Evolutionary conservation across 169 alveolate species (phyloP).

Genomic region (Plasmodium coatneyi): DNA sequence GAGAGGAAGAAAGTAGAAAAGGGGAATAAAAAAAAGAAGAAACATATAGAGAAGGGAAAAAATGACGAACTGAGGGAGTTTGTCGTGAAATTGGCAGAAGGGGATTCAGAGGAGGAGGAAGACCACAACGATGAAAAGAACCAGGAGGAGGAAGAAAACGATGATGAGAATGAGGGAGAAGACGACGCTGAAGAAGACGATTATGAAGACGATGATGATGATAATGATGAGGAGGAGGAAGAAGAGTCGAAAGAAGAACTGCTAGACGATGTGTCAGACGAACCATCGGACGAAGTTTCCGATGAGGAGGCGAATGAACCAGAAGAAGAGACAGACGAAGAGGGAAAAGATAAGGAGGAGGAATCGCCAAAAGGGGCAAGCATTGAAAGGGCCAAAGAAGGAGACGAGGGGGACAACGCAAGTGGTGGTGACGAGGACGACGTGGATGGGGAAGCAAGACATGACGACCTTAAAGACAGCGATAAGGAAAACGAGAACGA

Average conservation of each 20-base stretch:
- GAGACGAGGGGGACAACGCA: background rate
- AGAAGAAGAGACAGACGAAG: slow-evolving; percentile 3
- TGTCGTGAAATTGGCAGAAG: background rate
- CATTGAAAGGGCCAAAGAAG: background rate
- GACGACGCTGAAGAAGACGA: background rate
- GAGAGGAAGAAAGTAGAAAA: slow-evolving; percentile 22
- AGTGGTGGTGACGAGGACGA: background rate
- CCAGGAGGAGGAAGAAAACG: background rate
- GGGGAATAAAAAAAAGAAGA: slow-evolving; percentile 1
- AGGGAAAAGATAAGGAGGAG: slow-evolving; percentile 10
- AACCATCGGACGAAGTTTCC: background rate
- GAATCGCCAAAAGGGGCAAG: slow-evolving; percentile 4
- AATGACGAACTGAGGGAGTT: background rate
- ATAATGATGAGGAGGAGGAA: slow-evolving; percentile 3
- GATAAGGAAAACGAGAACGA: background rate
- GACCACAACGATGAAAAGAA: background rate
- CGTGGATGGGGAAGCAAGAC: background rate
- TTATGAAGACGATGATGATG: background rate
- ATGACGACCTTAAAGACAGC: too few species aligned
- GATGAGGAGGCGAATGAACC: slow-evolving; percentile 2
- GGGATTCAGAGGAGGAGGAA: background rate
- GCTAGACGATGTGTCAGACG: background rate
- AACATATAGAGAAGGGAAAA: background rate
- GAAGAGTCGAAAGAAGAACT: background rate
- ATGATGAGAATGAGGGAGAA: background rate